Evolutionary conservation across 176 grass and related monocot species (phyloP).

Genomic region (bread wheat (Triticum aestivum)): DNA sequence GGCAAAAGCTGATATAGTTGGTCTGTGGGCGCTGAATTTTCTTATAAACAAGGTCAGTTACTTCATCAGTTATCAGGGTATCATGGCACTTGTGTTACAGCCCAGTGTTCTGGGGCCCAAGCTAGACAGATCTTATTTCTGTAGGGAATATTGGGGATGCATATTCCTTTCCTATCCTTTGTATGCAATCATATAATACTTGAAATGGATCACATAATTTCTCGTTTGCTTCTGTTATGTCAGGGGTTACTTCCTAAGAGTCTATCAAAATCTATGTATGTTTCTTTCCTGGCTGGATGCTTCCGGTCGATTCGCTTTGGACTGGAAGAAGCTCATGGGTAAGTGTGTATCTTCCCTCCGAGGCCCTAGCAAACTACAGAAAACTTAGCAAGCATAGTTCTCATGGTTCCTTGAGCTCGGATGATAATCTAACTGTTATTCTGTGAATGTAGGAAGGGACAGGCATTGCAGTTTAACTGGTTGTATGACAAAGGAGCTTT

Average conservation of each 20-base stretch:
- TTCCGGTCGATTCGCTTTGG: constrained; percentile 91
- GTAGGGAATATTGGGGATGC: neutral
- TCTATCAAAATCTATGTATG: constrained; percentile 88
- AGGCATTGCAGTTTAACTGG: constrained; percentile 97
- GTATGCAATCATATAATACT: neutral
- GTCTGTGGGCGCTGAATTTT: constrained; percentile 95
- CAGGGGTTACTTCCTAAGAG: constrained; percentile 80
- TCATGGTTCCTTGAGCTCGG: neutral
- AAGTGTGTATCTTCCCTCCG: constrained; percentile 23
- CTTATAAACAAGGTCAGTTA: constrained; percentile 76
- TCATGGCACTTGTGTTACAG: neutral
- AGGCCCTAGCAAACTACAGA: neutral
- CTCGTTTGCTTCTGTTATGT: constrained; percentile 20
- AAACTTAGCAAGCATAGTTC: neutral
- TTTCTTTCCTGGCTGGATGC: constrained; percentile 93
- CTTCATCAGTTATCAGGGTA: constrained; percentile 10
- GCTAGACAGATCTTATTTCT: constrained; percentile 18
- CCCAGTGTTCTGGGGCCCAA: neutral
- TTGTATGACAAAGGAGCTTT: constrained; percentile 87
- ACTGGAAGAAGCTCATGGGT: constrained; percentile 96
- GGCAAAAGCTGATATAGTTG: constrained; percentile 99
- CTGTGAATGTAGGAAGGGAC: constrained; percentile 65
- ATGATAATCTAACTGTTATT: neutral
- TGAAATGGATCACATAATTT: neutral
- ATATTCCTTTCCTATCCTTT: neutral